Evolutionary conservation across 106 monocot genomes (phyloP).

Genomic region (Dioscorea alata): DNA sequence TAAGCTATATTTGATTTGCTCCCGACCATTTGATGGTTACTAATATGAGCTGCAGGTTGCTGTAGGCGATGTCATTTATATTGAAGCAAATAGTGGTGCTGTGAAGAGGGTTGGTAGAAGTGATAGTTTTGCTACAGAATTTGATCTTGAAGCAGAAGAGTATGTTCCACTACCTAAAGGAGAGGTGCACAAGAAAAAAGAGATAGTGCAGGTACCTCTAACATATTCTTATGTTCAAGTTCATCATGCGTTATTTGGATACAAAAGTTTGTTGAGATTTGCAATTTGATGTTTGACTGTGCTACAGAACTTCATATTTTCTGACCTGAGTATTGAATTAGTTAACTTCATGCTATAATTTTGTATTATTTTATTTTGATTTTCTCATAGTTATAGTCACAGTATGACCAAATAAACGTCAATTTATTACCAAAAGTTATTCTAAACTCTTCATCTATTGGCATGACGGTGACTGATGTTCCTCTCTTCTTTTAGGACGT

Average conservation of each 20-base stretch:
- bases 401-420: too few relatives aligned
- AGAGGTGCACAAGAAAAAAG: slow-evolving; percentile 99
- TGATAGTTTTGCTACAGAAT: slow-evolving; percentile 97
- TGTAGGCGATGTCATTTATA: slow-evolving; percentile 96
- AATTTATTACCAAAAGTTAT: too few relatives aligned
- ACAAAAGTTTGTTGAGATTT: too few relatives aligned
- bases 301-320: too few relatives aligned
- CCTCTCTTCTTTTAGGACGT: slow-evolving; percentile 58
- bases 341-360: too few relatives aligned
- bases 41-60: slow-evolving; percentile 55
- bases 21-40: background rate
- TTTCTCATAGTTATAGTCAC: too few relatives aligned
- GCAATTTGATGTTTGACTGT: too few relatives aligned
- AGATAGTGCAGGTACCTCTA: slow-evolving; percentile 83
- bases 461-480: background rate
- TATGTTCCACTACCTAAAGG: slow-evolving; percentile 99
- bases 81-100: slow-evolving; percentile 99
- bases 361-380: too few relatives aligned
- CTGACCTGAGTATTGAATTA: too few relatives aligned
- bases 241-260: too few relatives aligned
- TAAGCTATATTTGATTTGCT: too few relatives aligned
- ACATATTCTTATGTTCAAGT: too few relatives aligned
- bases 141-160: slow-evolving; percentile 99
- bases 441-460: background rate
- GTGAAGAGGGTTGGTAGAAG: slow-evolving; percentile 95